Evolutionary conservation across 2,329 filamentous ascomycete genomes (phyloP).

Genomic region (Talaromyces sp.): DNA sequence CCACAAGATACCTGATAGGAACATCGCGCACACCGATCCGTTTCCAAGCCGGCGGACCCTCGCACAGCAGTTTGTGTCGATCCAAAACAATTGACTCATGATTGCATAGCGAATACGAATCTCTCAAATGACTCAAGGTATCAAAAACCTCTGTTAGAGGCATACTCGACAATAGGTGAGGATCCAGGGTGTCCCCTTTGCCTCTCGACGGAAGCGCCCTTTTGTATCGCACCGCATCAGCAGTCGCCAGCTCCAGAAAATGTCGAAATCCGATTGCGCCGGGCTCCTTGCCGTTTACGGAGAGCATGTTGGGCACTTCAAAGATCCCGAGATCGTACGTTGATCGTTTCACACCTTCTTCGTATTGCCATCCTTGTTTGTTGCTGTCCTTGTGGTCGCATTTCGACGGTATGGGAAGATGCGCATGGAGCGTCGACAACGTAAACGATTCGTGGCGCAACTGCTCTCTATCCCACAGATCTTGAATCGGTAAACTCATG

Average conservation of each 20-base stretch:
- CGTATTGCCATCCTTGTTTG: slow-evolving; percentile 21
- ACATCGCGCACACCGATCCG: slow-evolving; percentile 41
- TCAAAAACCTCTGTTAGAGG: slow-evolving; percentile 33
- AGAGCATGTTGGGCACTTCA: slow-evolving; percentile 51
- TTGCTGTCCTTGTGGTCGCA: slow-evolving; percentile 21
- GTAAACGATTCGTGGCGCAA: slow-evolving; percentile 42
- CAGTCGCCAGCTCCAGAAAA: slow-evolving; percentile 47
- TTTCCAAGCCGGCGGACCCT: slow-evolving; percentile 41
- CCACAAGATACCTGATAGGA: slow-evolving; percentile 31
- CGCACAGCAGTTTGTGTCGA: slow-evolving; percentile 35
- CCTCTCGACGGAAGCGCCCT: slow-evolving; percentile 23
- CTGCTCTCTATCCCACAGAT: slow-evolving; percentile 40
- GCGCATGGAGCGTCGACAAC: slow-evolving; percentile 43
- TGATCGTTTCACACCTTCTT: slow-evolving; percentile 32
- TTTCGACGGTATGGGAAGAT: slow-evolving; percentile 41
- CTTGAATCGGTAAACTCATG: slow-evolving; percentile 37
- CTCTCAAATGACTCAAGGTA: slow-evolving; percentile 33
- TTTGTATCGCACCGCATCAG: slow-evolving; percentile 32
- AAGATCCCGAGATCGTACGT: slow-evolving; percentile 45
- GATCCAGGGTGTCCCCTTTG: slow-evolving; percentile 19
- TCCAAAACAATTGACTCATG: slow-evolving; percentile 34
- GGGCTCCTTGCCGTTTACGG: slow-evolving; percentile 43
- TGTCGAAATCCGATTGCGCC: slow-evolving; percentile 48
- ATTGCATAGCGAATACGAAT: slow-evolving; percentile 36
- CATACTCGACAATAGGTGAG: slow-evolving; percentile 25